Conservation (phyloP, 331 rosid species). For the Quercus phellos region DNA sequence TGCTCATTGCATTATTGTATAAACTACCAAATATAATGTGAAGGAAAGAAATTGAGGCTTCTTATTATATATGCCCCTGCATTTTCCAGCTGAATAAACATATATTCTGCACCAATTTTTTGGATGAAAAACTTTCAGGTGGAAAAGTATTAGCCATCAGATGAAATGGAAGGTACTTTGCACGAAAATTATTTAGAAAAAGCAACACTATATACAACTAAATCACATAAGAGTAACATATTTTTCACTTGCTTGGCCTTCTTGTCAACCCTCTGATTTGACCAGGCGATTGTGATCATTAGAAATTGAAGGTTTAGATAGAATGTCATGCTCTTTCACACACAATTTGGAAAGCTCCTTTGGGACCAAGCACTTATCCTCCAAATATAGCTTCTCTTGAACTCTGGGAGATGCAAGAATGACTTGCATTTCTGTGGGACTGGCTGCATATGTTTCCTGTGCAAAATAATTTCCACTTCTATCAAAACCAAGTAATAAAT, state of each 20-base stretch:
- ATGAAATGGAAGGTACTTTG: neutral
- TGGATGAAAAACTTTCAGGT: neutral
- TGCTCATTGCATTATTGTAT: too few species aligned
- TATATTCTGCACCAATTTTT: neutral
- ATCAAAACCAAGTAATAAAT: too few species aligned
- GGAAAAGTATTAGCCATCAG: neutral
- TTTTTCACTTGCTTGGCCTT: conserved; percentile 7
- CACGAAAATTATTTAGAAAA: neutral
- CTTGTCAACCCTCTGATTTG: conserved; percentile 6
- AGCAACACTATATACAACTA: neutral
- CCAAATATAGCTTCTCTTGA: conserved; percentile 64
- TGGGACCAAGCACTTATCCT: conserved; percentile 64
- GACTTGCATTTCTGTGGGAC: conserved; percentile 25
- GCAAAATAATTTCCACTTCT: neutral
- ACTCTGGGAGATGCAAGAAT: conserved; percentile 44
- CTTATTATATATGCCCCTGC: neutral
- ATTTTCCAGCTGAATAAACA: neutral
- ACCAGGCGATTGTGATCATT: conserved; percentile 19
- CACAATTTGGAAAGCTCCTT: conserved; percentile 35
- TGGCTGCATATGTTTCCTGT: conserved; percentile 21
- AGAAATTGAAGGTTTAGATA: conserved; percentile 23
- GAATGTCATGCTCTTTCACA: conserved; percentile 23
- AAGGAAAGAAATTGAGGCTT: neutral
- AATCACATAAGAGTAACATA: neutral
- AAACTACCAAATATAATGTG: too few species aligned